Conservation (phyloP, 2,329 filamentous ascomycete species). For the Neopestalotiopsis rosae region DNA sequence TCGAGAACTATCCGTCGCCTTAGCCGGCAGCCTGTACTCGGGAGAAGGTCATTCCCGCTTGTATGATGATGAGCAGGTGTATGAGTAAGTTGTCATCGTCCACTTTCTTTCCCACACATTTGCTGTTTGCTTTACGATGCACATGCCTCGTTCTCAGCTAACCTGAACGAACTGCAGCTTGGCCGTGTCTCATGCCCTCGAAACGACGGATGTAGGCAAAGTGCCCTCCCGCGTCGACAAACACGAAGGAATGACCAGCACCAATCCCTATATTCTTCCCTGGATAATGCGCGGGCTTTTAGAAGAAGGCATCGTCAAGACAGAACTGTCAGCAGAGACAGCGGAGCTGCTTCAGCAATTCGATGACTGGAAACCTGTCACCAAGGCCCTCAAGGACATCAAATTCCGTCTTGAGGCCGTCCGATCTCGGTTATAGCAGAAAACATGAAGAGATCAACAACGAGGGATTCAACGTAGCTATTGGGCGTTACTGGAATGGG, state of each 20-base stretch:
- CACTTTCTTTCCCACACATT: background rate
- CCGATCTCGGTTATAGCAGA: slow-evolving; percentile 72
- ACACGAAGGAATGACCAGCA: slow-evolving; percentile 54
- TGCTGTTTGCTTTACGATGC: slow-evolving; percentile 32
- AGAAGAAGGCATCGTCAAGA: slow-evolving; percentile 89
- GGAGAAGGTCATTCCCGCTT: slow-evolving; percentile 93
- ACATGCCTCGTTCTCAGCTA: slow-evolving; percentile 51
- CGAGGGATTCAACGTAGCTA: background rate
- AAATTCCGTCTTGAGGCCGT: slow-evolving; percentile 94
- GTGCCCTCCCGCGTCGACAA: slow-evolving; percentile 56
- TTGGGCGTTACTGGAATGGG: background rate
- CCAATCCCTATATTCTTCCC: slow-evolving; percentile 89
- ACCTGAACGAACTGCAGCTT: slow-evolving; percentile 47
- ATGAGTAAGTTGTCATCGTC: slow-evolving; percentile 61
- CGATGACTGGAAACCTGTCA: slow-evolving; percentile 89
- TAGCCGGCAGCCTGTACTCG: slow-evolving; percentile 89
- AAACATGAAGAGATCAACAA: background rate
- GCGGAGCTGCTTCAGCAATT: slow-evolving; percentile 83
- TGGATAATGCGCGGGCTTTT: slow-evolving; percentile 95
- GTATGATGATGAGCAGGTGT: slow-evolving; percentile 88
- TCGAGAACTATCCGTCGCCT: slow-evolving; percentile 83
- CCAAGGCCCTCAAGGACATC: slow-evolving; percentile 92
- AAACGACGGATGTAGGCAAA: slow-evolving; percentile 65
- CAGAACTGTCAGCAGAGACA: slow-evolving; percentile 78
- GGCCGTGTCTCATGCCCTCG: slow-evolving; percentile 73